Base-by-base conservation (phyloP, 2,329 filamentous ascomycete genomes). In the Neoscytalidium dimidiatum region DNA sequence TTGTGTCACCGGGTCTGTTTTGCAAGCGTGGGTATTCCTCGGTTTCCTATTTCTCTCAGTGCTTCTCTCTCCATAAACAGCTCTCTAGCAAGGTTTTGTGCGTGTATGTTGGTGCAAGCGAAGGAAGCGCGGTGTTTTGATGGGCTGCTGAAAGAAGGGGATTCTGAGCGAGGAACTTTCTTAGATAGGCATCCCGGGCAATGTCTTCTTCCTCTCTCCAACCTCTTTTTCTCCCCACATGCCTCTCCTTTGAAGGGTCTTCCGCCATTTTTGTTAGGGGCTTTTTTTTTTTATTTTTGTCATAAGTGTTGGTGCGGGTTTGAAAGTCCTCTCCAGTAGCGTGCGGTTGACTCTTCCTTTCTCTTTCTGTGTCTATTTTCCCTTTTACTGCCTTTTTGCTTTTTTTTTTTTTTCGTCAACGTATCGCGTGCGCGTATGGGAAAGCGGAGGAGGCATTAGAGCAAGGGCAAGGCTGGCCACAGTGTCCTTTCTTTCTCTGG, bases 41-140 rank as follows among this genome's bases (percentile, higher is more conserved):
- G 8, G 9, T 46, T 49, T 62, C 43, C 14, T n/a, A 53, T 44
- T 44, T 62, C 31, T 49, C 56, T 41, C 49, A 46, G 29, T 46
- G 48, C 51, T 49, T 64, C 62, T 64, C 62, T 64, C 62, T 51
- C 60, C 41, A 61, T 26, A 61, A 58, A 61, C 57, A 48, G 43
- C 29, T 61, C 31, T 61, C 56, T 46, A 64, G 29, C 62, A 43
- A 64, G 26, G 43, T 43, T 48, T 64, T 35, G 41, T 64, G 51
- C 43, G 62, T 64, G 62, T 64, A 64, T 48, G 49, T 64, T 64
- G 62, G 51, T 46, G 62, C 51, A 56, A 56, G 38, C 62, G 62
- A 64, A 56, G 49, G 62, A 44, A 63, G 43, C 49, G 62, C 41
- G 49, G 28, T 31, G 44, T 23, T 29, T 57, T n/a, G 53, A 21